These are phyloP conservation scores for Stemphylium beticola DNA, from an alignment of 2,329 filamentous ascomycete species.

Conservation along the genomic window DNA sequence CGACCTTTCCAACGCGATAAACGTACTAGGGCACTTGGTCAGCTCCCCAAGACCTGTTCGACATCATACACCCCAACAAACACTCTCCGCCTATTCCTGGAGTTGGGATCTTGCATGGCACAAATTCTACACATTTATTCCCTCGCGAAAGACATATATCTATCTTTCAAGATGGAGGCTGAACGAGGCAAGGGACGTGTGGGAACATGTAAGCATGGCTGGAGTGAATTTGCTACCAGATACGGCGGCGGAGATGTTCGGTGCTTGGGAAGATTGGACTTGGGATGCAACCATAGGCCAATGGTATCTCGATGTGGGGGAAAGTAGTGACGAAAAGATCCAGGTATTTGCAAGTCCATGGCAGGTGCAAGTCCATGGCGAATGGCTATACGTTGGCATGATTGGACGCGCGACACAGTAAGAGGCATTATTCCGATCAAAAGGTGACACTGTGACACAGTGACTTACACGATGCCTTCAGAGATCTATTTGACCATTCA, in stretches of 20 bases:
- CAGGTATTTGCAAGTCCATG: conserved; percentile 22
- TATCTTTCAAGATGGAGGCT: conserved; percentile 21
- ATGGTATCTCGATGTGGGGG: conserved; percentile 22
- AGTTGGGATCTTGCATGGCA: conserved; percentile 22
- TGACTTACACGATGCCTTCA: too few species aligned
- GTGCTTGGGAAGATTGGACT: conserved; percentile 29
- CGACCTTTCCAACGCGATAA: conserved; percentile 17
- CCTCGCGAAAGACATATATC: conserved; percentile 5
- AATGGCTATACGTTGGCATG: conserved; percentile 22
- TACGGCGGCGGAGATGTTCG: conserved; percentile 13
- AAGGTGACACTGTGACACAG: neutral
- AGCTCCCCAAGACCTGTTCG: neutral
- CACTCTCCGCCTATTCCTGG: conserved; percentile 14
- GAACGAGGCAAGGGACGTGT: conserved; percentile 12
- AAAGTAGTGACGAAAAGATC: neutral
- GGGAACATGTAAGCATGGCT: conserved; percentile 18
- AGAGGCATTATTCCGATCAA: neutral
- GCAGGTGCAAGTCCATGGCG: conserved; percentile 11
- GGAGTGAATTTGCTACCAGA: conserved; percentile 10
- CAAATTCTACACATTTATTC: conserved; percentile 20
- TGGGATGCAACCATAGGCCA: conserved; percentile 22
- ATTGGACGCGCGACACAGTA: neutral
- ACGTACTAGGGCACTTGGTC: conserved; percentile 13
- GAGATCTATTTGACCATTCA: neutral
- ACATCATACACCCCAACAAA: conserved; percentile 6